Conservation (phyloP, 257 asterid species). For the Solanum appendiculatum region DNA sequence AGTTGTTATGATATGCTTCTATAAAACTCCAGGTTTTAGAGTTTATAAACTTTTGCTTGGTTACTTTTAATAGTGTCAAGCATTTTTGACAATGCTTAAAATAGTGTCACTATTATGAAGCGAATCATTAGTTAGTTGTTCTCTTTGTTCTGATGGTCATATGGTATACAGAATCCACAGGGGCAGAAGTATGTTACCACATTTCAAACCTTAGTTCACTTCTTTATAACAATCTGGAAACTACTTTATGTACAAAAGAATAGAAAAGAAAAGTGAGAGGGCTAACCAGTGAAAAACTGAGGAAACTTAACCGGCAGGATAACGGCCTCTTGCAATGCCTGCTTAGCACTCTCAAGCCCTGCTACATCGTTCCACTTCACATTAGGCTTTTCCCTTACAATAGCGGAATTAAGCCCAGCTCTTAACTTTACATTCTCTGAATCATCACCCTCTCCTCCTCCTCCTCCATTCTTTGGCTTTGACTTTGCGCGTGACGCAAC, state of each 20-base stretch:
- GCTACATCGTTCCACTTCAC: constrained; percentile 53
- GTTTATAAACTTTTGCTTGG: too few species aligned
- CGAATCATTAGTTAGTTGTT: too few species aligned
- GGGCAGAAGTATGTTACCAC: not conserved
- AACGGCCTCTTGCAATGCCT: constrained; percentile 53
- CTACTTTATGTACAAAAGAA: not conserved
- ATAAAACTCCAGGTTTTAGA: too few species aligned
- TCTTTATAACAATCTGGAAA: not conserved
- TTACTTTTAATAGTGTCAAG: too few species aligned
- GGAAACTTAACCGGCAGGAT: constrained; percentile 49
- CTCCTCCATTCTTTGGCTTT: constrained; percentile 79
- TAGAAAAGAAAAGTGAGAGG: not conserved
- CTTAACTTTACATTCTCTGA: constrained; percentile 42
- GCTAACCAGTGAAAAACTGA: constrained; percentile 41
- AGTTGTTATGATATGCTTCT: too few species aligned
- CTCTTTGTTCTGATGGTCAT: too few species aligned
- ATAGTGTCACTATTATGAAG: too few species aligned
- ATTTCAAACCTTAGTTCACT: not conserved
- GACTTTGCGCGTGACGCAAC: constrained; percentile 78
- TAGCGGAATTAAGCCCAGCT: constrained; percentile 41
- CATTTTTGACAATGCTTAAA: too few species aligned
- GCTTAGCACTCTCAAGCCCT: constrained; percentile 49
- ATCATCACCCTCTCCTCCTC: constrained; percentile 75
- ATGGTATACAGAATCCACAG: not conserved
- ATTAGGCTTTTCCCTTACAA: constrained; percentile 39